Base-by-base conservation (phyloP, 2,329 filamentous ascomycete species). In the Myotisia sp. region DNA sequence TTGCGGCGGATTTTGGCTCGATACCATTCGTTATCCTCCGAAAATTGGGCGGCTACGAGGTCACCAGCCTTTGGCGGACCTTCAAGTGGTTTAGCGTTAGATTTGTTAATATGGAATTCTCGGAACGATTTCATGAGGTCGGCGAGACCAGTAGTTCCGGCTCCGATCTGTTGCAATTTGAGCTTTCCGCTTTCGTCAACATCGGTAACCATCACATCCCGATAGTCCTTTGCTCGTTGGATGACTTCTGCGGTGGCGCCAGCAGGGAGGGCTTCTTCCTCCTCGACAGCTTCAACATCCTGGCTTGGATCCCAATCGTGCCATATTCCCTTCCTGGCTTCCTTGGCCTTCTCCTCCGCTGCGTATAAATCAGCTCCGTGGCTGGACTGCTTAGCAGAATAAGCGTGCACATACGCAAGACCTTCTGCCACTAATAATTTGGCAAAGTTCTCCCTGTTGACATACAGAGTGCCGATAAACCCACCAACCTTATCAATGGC, bases 401-500 rank as follows among this genome's bases (percentile, higher is more conserved):
- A 95, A 37, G 79, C 76, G 55, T 95, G 87, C 10, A 98, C 87
- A 13, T 79, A 79, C 10, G 90, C 87, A 19, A 94, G 69, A 41
- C 90, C 90, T 60, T 98, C 90, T 58, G 95, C 90, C 1, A 98
- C 75, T 1, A 98, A 71, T 2, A 83, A 59, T 66, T 93, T 94
- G 50, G 86, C 83, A 52, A 98, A 92, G 64, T 82, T 95, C 61
- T 95, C 87, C 34, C 86, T 81, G 65, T 85, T 87, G 55, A 98
- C 73, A 57, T 85, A 94, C 16, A 98, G 68, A 9, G 84, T 82
- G 36, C 90, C 90, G 46, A 98, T 95, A 65, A 98, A 98, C 23
- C 90, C 90, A 48, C 90, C 90, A 17, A 90, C 78, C 67, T 94
- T 95, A 68, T 98, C 90, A 46, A 84, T 81, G 49, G 86, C 85